Conservation (phyloP, 495 filamentous ascomycete genomes). For the Tuber aestivum region DNA sequence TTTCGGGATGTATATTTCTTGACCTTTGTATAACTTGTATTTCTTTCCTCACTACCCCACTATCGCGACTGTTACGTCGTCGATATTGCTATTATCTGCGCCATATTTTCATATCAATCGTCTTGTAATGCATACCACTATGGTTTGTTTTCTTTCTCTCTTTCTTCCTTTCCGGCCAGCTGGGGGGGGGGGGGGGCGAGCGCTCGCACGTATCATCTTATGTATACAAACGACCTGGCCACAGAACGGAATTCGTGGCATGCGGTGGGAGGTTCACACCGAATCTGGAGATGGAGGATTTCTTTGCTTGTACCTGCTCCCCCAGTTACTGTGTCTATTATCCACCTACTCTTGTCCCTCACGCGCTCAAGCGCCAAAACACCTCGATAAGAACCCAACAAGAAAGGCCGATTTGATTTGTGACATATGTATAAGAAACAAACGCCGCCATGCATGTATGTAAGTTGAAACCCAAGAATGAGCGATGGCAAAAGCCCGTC, state of each 20-base stretch:
- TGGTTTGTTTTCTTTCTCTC: neutral
- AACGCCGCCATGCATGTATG: neutral
- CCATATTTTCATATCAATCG: neutral
- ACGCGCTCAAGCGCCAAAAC: neutral
- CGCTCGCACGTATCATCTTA: neutral
- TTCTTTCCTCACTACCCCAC: neutral
- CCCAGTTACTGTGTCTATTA: neutral
- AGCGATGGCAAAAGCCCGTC: neutral
- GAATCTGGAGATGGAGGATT: neutral
- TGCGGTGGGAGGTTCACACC: neutral
- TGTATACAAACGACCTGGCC: neutral
- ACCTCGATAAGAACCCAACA: neutral
- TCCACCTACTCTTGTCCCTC: neutral
- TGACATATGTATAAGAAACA: neutral
- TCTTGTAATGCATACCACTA: neutral
- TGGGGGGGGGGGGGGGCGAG: too few relatives aligned
- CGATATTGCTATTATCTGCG: neutral
- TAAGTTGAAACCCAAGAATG: neutral
- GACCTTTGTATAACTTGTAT: neutral
- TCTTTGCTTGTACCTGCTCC: neutral
- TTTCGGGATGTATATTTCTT: slow-evolving; percentile 3
- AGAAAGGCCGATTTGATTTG: neutral
- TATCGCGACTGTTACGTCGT: neutral
- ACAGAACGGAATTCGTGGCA: neutral
- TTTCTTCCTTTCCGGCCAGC: neutral